Evolutionary conservation across 2,329 filamentous ascomycete genomes (phyloP).

Genomic region (Nemania sp.): DNA sequence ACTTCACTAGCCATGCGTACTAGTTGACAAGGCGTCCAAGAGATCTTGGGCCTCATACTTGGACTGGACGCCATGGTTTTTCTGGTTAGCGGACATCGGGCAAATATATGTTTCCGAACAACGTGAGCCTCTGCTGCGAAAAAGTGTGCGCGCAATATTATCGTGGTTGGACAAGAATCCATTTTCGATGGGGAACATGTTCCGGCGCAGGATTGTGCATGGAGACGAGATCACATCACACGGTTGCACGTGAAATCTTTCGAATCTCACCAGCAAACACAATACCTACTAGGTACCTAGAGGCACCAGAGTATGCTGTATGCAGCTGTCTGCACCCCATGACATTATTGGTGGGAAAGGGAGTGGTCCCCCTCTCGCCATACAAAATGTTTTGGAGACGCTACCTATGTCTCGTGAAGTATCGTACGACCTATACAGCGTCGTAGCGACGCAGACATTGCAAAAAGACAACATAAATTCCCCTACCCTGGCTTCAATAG

Average conservation of each 20-base stretch:
- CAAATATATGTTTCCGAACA: slow-evolving; percentile 5
- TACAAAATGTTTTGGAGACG: not conserved
- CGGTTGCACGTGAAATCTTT: slow-evolving; percentile 16
- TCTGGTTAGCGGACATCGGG: not conserved
- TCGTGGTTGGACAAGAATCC: slow-evolving; percentile 11
- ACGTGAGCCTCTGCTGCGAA: slow-evolving; percentile 7
- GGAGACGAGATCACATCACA: slow-evolving; percentile 18
- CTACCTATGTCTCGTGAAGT: not conserved
- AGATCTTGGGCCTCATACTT: slow-evolving; percentile 14
- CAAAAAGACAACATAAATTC: slow-evolving; percentile 9
- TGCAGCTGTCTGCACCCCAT: not conserved
- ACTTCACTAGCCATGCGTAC: not conserved
- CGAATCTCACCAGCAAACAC: slow-evolving; percentile 6
- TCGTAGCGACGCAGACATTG: slow-evolving; percentile 2
- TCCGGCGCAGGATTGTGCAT: slow-evolving; percentile 18
- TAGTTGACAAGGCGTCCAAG: slow-evolving; percentile 16
- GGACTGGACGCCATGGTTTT: not conserved
- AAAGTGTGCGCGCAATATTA: slow-evolving; percentile 2
- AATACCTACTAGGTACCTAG: not conserved
- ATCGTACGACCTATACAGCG: slow-evolving; percentile 15
- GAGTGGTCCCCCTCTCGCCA: not conserved
- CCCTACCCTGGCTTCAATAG: not conserved
- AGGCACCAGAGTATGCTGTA: not conserved
- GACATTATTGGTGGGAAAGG: not conserved
- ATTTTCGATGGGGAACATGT: slow-evolving; percentile 12